Conservation (phyloP, 2,329 filamentous ascomycete genomes). For the Fusarium veterinarium region DNA sequence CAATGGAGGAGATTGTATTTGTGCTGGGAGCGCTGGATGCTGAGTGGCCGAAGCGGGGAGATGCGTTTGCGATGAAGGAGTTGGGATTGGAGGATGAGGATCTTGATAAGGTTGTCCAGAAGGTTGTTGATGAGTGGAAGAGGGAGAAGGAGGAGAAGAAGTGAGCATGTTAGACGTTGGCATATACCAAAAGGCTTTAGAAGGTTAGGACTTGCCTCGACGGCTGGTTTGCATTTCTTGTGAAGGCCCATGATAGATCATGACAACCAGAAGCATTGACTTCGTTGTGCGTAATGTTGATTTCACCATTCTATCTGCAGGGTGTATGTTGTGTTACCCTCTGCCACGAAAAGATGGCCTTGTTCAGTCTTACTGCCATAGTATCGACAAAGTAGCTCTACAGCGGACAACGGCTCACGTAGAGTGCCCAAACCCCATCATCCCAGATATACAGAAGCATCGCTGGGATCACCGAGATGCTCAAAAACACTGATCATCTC, state of each 20-base stretch:
- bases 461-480: no score
- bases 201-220: not conserved
- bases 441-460: no score
- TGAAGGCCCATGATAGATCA: not conserved
- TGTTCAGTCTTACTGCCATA: not conserved
- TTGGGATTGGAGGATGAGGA: slow-evolving; percentile 60
- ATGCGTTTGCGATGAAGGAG: slow-evolving; percentile 60
- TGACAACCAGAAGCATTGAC: not conserved
- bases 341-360: not conserved
- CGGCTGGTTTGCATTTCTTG: not conserved
- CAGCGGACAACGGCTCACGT: not conserved
- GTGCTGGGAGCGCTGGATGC: slow-evolving; percentile 60
- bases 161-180: not conserved
- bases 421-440: not conserved
- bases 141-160: slow-evolving; percentile 26
- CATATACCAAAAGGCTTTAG: not conserved
- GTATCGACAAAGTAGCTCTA: not conserved
- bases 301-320: not conserved
- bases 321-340: not conserved
- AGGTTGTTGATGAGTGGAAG: slow-evolving; percentile 46
- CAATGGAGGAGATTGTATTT: slow-evolving; percentile 61
- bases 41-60: slow-evolving; percentile 58
- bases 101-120: slow-evolving; percentile 55
- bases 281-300: not conserved
- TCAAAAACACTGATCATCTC: not conserved